Evolutionary conservation across 2,329 filamentous ascomycete genomes (phyloP).

Genomic region (Neospermospora avenae): DNA sequence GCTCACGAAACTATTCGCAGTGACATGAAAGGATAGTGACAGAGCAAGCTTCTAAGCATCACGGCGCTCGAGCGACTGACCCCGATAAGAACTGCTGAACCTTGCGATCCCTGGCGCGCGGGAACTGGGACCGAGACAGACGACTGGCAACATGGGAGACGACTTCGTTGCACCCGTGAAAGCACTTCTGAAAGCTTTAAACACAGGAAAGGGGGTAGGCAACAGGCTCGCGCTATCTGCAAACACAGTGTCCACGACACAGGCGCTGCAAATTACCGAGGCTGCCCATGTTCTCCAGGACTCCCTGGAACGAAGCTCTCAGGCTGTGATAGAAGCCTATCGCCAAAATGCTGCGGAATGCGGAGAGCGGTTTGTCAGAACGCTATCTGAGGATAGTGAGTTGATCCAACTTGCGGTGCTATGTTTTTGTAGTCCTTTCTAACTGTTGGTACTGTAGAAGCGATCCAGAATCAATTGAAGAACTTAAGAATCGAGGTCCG

Average conservation of each 20-base stretch:
- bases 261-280: conserved; percentile 30
- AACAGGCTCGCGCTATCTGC: conserved; percentile 26
- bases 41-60: background rate
- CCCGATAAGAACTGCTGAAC: conserved; percentile 7
- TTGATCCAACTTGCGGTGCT: background rate
- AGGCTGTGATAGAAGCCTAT: conserved; percentile 29
- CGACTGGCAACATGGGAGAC: conserved; percentile 19
- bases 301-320: conserved; percentile 23
- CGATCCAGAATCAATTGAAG: conserved; percentile 27
- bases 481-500: conserved; percentile 30
- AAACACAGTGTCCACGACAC: conserved; percentile 17
- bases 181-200: conserved; percentile 30
- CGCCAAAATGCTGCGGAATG: conserved; percentile 21
- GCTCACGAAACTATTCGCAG: background rate
- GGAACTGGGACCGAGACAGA: background rate
- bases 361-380: conserved; percentile 26
- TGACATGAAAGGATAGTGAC: background rate
- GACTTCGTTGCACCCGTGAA: conserved; percentile 30
- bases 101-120: conserved; percentile 4
- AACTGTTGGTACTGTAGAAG: conserved; percentile 19
- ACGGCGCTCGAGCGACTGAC: background rate
- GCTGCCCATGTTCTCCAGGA: conserved; percentile 25
- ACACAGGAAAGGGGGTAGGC: conserved; percentile 30
- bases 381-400: conserved; percentile 31
- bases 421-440: background rate